Evolutionary conservation across 2,329 filamentous ascomycete genomes (phyloP).

Genomic region (Cladosporium sp.): DNA sequence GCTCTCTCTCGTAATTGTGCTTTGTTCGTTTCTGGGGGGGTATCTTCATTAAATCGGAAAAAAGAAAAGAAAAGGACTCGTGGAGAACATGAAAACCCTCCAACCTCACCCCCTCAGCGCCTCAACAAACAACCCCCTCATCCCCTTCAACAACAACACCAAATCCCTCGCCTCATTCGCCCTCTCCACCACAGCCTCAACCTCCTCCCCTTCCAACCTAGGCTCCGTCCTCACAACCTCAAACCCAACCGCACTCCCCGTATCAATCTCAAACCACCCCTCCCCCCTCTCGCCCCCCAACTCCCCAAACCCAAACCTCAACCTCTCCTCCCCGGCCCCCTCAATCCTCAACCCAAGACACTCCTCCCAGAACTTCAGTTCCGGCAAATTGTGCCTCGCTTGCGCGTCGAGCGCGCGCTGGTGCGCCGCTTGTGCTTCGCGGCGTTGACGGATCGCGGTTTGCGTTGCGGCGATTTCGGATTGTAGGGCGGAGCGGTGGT

Average conservation of each 20-base stretch:
- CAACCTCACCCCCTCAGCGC: constrained; percentile 47
- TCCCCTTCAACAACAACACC: constrained; percentile 73
- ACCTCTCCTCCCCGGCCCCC: constrained; percentile 68
- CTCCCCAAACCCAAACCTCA: constrained; percentile 89
- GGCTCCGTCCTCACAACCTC: constrained; percentile 79
- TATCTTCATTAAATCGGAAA: constrained; percentile 5
- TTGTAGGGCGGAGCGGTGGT: constrained; percentile 58
- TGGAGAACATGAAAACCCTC: not conserved
- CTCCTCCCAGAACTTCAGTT: constrained; percentile 94
- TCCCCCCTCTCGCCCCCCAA: constrained; percentile 86
- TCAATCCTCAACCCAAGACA: constrained; percentile 89
- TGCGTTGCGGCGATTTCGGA: constrained; percentile 66
- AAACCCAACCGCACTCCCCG: constrained; percentile 79
- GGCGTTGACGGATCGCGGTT: constrained; percentile 66
- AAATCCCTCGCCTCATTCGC: constrained; percentile 81
- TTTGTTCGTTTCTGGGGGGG: constrained; percentile 2
- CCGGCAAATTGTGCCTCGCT: constrained; percentile 84
- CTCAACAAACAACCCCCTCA: constrained; percentile 73
- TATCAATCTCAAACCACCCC: constrained; percentile 90
- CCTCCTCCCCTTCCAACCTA: constrained; percentile 75
- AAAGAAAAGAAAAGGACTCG: not conserved
- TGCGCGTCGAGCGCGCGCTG: constrained; percentile 78
- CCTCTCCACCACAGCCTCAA: constrained; percentile 74
- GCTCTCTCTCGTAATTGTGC: not conserved
- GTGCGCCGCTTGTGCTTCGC: constrained; percentile 72